These are phyloP conservation scores for Ophiognomonia clavigignenti-juglandacearum DNA, from an alignment of 2,329 filamentous ascomycete genomes.

Conservation along the genomic window DNA sequence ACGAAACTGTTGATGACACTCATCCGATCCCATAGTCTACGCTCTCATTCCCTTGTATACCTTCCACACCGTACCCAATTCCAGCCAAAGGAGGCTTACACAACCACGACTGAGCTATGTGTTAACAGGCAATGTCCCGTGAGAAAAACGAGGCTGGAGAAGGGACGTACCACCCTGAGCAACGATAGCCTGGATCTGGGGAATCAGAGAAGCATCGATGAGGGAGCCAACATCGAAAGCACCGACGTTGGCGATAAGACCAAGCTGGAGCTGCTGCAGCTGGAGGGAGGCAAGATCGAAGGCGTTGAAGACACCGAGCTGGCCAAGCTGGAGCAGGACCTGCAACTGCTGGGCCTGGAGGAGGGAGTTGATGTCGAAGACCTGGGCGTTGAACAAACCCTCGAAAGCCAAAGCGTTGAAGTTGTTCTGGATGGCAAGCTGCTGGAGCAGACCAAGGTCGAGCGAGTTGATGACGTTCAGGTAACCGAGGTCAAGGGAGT, in stretches of 20 bases:
- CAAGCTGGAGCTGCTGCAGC: slow-evolving; percentile 23
- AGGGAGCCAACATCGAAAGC: slow-evolving; percentile 23
- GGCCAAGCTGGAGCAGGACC: slow-evolving; percentile 30
- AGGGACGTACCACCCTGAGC: slow-evolving; percentile 9
- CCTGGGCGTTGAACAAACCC: slow-evolving; percentile 33
- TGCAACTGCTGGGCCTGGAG: slow-evolving; percentile 38
- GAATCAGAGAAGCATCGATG: slow-evolving; percentile 18
- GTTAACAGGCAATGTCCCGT: not conserved
- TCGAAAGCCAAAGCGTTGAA: slow-evolving; percentile 40
- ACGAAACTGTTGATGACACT: too few species aligned
- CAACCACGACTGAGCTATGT: not conserved
- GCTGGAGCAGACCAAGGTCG: slow-evolving; percentile 36
- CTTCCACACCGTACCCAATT: not conserved
- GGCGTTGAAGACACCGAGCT: slow-evolving; percentile 25
- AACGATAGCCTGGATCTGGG: slow-evolving; percentile 20
- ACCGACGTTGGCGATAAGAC: slow-evolving; percentile 23
- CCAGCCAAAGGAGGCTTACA: not conserved
- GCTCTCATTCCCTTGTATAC: not conserved
- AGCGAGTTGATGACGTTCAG: slow-evolving; percentile 42
- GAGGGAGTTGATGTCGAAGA: slow-evolving; percentile 35
- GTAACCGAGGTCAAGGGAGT: slow-evolving; percentile 38
- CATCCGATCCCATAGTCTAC: not conserved
- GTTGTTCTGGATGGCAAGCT: slow-evolving; percentile 38
- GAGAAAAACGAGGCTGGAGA: too few species aligned
- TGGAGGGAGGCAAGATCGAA: slow-evolving; percentile 23